Conservation (phyloP, 768 basidiomycete species). For the Suillus subalutaceus region DNA sequence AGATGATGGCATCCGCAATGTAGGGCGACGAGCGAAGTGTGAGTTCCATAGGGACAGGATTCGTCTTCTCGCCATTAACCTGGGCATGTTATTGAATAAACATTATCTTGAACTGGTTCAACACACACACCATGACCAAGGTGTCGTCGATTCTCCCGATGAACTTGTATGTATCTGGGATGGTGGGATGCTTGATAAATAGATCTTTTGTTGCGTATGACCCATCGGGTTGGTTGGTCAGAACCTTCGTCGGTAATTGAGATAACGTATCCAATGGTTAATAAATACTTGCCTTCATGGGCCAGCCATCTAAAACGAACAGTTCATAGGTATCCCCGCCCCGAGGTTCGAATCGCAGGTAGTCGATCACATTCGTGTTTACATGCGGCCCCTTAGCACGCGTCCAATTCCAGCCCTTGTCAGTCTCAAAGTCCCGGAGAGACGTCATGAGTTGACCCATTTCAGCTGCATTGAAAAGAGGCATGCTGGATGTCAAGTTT, state of each 20-base stretch:
- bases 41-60: conserved; percentile 57
- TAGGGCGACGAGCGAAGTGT: conserved; percentile 49
- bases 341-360: conserved; percentile 45
- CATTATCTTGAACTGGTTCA: background rate
- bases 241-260: conserved; percentile 16
- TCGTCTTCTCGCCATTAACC: conserved; percentile 55
- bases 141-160: conserved; percentile 61
- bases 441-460: conserved; percentile 49
- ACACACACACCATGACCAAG: conserved; percentile 38
- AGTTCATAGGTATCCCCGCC: conserved; percentile 49
- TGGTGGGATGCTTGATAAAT: conserved; percentile 50
- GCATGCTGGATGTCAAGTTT: background rate
- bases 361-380: conserved; percentile 27
- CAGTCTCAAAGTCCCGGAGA: conserved; percentile 46
- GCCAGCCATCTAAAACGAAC: conserved; percentile 54
- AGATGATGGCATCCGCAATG: conserved; percentile 55
- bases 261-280: conserved; percentile 17
- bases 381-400: conserved; percentile 34
- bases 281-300: conserved; percentile 42
- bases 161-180: conserved; percentile 44
- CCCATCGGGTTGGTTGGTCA: conserved; percentile 50
- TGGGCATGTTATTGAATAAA: conserved; percentile 27
- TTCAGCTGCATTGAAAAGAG: conserved; percentile 20
- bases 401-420: conserved; percentile 62
- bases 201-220: conserved; percentile 61